A percentile compares a stretch with the other conserved stretches of the same genome.
Conservation (phyloP, 805 yeast species). For the Candida ipomoeae region DNA sequence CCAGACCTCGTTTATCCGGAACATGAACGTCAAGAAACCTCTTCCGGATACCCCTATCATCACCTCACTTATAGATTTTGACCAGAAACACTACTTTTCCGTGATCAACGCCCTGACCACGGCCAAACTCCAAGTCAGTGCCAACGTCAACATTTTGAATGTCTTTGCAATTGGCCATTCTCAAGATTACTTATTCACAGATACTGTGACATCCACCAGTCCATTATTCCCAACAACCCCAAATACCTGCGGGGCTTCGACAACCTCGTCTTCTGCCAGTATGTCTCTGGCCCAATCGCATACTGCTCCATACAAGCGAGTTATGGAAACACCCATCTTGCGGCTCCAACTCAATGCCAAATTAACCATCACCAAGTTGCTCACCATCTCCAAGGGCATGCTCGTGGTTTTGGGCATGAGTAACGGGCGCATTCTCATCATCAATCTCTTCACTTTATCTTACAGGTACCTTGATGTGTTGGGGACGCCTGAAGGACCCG, state of each 20-base stretch:
- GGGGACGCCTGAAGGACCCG: slow-evolving; percentile 27
- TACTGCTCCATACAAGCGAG: slow-evolving; percentile 24
- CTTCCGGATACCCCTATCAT: slow-evolving; percentile 5
- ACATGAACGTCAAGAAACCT: slow-evolving; percentile 2
- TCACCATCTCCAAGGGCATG: slow-evolving; percentile 33
- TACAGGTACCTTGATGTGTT: slow-evolving; percentile 44
- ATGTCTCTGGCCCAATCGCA: slow-evolving; percentile 7
- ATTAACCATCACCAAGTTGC: slow-evolving; percentile 39
- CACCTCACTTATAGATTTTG: slow-evolving; percentile 30
- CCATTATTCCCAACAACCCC: slow-evolving; percentile 19
- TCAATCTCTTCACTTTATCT: slow-evolving; percentile 47
- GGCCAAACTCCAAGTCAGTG: slow-evolving; percentile 37
- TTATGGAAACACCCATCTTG: slow-evolving; percentile 44
- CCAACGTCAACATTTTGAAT: slow-evolving; percentile 50
- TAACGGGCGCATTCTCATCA: slow-evolving; percentile 62
- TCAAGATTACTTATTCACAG: slow-evolving; percentile 22
- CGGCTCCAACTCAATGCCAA: slow-evolving; percentile 35
- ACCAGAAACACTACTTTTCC: slow-evolving; percentile 26
- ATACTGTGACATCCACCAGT: slow-evolving; percentile 17
- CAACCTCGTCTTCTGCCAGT: slow-evolving; percentile 12
- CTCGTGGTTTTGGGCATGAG: slow-evolving; percentile 60
- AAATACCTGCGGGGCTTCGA: background rate
- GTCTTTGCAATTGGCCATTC: slow-evolving; percentile 35
- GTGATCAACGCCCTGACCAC: slow-evolving; percentile 27
- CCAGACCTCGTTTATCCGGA: background rate